Evolutionary conservation across 176 grass and related monocot genomes (phyloP).

Genomic region (Poa annua): DNA sequence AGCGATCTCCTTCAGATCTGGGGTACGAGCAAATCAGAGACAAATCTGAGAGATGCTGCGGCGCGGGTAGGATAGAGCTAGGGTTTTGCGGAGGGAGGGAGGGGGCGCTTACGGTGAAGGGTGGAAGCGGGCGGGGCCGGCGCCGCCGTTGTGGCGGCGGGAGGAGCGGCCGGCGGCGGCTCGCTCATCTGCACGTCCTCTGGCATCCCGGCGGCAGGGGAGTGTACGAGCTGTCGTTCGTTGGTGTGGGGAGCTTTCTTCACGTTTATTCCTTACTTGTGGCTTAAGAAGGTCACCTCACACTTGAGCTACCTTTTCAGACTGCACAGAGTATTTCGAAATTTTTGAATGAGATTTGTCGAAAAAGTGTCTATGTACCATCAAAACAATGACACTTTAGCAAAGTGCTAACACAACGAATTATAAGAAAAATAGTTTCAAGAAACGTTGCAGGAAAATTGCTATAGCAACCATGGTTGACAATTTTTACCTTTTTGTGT

Average conservation of each 20-base stretch:
- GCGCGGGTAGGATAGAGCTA: slow-evolving; percentile 8
- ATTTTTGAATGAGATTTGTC: background rate
- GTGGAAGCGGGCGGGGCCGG: background rate
- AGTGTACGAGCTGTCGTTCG: slow-evolving; percentile 6
- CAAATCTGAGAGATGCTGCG: background rate
- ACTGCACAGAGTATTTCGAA: background rate
- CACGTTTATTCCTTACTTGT: background rate
- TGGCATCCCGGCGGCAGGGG: slow-evolving; percentile 37
- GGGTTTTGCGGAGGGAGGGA: slow-evolving; percentile 39
- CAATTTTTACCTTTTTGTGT: no score
- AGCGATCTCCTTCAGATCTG: slow-evolving; percentile 93
- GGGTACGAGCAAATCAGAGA: background rate
- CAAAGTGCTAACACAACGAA: no score
- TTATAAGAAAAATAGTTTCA: no score
- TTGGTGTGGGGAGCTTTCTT: background rate
- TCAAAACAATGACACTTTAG: no score
- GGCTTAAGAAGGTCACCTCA: slow-evolving; percentile 15
- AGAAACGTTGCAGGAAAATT: no score
- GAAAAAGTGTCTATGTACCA: no score
- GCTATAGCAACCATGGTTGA: no score
- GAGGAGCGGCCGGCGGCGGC: background rate
- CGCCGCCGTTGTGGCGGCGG: background rate
- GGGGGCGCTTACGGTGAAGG: slow-evolving; percentile 32
- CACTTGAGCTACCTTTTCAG: background rate
- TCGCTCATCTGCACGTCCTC: slow-evolving; percentile 50